phyloP scores from a whole-genome alignment of 2,329 filamentous ascomycete genomes.

The Penicillium sp. region DNA sequence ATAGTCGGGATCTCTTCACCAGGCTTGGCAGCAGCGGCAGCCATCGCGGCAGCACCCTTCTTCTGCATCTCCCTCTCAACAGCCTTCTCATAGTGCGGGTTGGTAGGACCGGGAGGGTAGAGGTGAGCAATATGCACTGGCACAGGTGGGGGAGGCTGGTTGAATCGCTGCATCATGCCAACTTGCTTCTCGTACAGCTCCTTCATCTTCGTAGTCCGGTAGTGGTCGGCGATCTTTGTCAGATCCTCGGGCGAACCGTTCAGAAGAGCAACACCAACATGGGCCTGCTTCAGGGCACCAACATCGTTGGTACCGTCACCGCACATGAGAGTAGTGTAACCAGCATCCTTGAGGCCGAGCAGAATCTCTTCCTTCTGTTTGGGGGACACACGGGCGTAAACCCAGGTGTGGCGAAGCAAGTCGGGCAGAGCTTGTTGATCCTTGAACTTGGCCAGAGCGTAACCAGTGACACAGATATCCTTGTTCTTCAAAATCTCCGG shows the following conservation, averaged over 20 bases:
- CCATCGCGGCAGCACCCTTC: slow-evolving; percentile 69
- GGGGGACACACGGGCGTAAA: slow-evolving; percentile 95
- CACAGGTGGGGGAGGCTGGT: slow-evolving; percentile 88
- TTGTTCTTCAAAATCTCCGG: slow-evolving; percentile 77
- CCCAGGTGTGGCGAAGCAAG: slow-evolving; percentile 88
- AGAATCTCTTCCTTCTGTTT: slow-evolving; percentile 99
- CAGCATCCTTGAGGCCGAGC: slow-evolving; percentile 92
- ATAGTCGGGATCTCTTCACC: slow-evolving; percentile 63
- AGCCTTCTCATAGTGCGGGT: slow-evolving; percentile 93
- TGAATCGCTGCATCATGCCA: slow-evolving; percentile 89
- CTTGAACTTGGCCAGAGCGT: slow-evolving; percentile 86
- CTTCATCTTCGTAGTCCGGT: slow-evolving; percentile 95
- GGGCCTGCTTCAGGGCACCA: slow-evolving; percentile 94
- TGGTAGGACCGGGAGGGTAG: slow-evolving; percentile 84
- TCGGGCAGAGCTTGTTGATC: slow-evolving; percentile 74
- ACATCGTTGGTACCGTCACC: slow-evolving; percentile 99
- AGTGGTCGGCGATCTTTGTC: slow-evolving; percentile 87
- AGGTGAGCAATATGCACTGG: slow-evolving; percentile 91
- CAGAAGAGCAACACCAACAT: slow-evolving; percentile 92
- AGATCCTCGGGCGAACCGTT: slow-evolving; percentile 94
- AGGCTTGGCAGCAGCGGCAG: slow-evolving; percentile 52
- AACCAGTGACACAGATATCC: slow-evolving; percentile 94
- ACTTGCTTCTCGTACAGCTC: slow-evolving; percentile 97
- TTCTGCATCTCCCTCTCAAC: slow-evolving; percentile 80
- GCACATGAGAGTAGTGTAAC: slow-evolving; percentile 98